phyloP scores from a whole-genome alignment of 2,329 filamentous ascomycete species.

The Cercospora nicotianae region DNA sequence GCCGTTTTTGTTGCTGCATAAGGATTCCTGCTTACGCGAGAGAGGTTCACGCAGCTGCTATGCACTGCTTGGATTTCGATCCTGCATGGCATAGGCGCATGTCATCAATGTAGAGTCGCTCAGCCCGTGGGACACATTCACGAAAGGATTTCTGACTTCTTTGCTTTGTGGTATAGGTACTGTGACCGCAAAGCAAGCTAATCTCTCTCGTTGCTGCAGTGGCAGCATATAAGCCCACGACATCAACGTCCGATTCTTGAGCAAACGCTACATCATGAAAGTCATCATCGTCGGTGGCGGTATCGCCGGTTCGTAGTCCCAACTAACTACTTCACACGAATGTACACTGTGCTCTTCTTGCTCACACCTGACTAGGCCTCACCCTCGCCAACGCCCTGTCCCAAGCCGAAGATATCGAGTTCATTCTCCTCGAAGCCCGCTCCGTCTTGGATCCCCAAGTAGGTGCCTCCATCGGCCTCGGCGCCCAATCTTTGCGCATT shows the following conservation, averaged over 20 bases:
- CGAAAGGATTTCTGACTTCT: neutral
- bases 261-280: constrained; percentile 3
- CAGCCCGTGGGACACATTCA: neutral
- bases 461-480: constrained; percentile 52
- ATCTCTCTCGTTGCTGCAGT: neutral
- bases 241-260: no score
- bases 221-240: neutral
- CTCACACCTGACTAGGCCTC: constrained; percentile 45
- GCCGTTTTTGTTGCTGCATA: neutral
- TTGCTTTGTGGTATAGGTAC: neutral
- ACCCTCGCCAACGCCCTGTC: constrained; percentile 51
- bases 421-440: constrained; percentile 51
- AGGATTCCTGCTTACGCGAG: neutral
- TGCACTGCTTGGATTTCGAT: neutral
- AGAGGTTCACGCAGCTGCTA: neutral
- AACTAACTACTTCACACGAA: no score
- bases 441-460: constrained; percentile 46
- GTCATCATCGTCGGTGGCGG: constrained; percentile 54
- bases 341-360: no score
- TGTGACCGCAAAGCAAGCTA: neutral
- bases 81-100: neutral
- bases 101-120: neutral
- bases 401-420: constrained; percentile 47
- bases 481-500: constrained; percentile 47
- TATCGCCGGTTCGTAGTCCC: constrained; percentile 12